Conservation (phyloP, 2,329 filamentous ascomycete genomes). For the Chrysoporthe puriensis region DNA sequence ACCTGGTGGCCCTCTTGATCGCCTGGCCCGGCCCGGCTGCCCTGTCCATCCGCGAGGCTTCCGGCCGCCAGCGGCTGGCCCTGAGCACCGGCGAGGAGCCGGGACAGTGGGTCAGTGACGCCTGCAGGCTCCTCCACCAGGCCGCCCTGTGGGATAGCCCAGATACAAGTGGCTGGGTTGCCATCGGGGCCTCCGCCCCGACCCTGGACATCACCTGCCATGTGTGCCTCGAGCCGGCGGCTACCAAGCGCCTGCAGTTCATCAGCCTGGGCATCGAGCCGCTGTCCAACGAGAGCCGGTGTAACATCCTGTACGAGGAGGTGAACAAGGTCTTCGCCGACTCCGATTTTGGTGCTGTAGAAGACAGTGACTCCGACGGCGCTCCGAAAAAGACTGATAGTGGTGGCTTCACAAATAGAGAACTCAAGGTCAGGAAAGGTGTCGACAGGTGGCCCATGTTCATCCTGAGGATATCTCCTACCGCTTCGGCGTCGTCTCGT, state of each 20-base stretch:
- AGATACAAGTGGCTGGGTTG: conserved; percentile 66
- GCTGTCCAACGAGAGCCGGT: conserved; percentile 56
- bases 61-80: conserved; percentile 41
- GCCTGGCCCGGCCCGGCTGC: conserved; percentile 64
- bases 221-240: conserved; percentile 71
- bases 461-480: conserved; percentile 66
- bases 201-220: conserved; percentile 68
- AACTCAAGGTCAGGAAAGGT: conserved; percentile 62
- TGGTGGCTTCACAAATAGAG: conserved; percentile 53
- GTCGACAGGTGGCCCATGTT: conserved; percentile 91
- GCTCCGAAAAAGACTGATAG: conserved; percentile 42
- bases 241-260: conserved; percentile 77
- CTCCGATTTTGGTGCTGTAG: conserved; percentile 73
- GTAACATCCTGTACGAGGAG: conserved; percentile 73
- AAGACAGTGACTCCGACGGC: conserved; percentile 44
- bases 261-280: conserved; percentile 77
- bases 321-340: conserved; percentile 76
- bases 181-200: conserved; percentile 67
- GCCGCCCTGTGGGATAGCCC: conserved; percentile 62
- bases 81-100: conserved; percentile 34
- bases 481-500: not conserved
- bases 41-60: conserved; percentile 61
- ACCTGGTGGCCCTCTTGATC: conserved; percentile 68
- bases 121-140: conserved; percentile 61
- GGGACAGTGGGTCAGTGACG: conserved; percentile 14